Evolutionary conservation across 495 filamentous ascomycete species (phyloP), one percentile per base, ranked within the genome.

Genomic region (Neurospora sp.): DNA sequence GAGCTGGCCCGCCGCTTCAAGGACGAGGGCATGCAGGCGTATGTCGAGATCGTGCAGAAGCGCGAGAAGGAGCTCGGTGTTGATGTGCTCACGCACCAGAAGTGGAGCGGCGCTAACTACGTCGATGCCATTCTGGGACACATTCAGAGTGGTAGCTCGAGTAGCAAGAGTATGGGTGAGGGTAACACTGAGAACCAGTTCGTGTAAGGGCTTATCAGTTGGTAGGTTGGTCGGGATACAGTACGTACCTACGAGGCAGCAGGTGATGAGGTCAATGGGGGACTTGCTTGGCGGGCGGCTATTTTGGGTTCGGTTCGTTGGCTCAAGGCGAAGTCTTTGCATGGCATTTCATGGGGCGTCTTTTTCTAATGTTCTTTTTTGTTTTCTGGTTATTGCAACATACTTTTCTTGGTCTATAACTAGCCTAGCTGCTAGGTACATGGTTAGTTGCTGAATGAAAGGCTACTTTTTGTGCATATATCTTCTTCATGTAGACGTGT

Each of bases 11-110:
- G 85, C 71, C 87, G 83, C 16, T 99, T 96, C 85, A 97, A 93
- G 85, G 86, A 87, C 35, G 91, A 97, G 73, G 96, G 96, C 22
- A 99, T 99, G 96, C 84, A 92, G 69, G 96, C 96, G 7, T 99
- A 99, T 79, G 96, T 99, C 7, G 90, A 96, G 40, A 82, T 97
- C 6, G 89, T 99, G 44, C 96, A 99, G 79, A 82, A 87, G 44
- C 87, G 90, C 69, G 96, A 99, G 85, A 97, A 97, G 84, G 95
- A 97, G 72, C 80, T 96, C 8, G 94, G 93, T 16, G 93, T 94
- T 27, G 96, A 99, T 78, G 96, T 99, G 17, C 85, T 99, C 72
- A 99, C 95, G 40, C 96, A 99, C 81, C 96, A 99, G 86, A 97
- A 96, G 78, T 99, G 96, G 95, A 97, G 94, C 76, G 96, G 96